Evolutionary conservation across 805 yeast genomes (phyloP).

Genomic region (Priceomyces castillae): DNA sequence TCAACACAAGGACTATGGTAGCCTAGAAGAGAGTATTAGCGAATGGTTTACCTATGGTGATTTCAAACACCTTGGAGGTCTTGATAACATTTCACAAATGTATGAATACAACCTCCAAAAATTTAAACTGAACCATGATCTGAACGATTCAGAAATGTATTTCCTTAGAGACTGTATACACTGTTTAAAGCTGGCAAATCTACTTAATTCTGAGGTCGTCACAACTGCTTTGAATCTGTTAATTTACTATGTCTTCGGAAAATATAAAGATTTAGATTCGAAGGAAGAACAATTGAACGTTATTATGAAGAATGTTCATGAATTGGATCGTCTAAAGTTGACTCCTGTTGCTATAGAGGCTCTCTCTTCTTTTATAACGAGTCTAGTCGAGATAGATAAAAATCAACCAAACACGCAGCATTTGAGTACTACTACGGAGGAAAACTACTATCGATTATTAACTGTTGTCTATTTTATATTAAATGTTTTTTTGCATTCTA

Average conservation of each 20-base stretch:
- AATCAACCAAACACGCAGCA: background rate
- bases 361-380: constrained; percentile 5
- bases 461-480: constrained; percentile 37
- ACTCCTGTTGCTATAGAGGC: constrained; percentile 7
- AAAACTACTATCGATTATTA: constrained; percentile 26
- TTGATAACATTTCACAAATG: background rate
- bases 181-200: background rate
- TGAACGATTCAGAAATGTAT: background rate
- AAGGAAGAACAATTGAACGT: constrained; percentile 15
- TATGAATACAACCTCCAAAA: background rate
- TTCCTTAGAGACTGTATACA: background rate
- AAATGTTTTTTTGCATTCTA: constrained; percentile 18
- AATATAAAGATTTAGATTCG: constrained; percentile 13
- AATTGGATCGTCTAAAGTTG: constrained; percentile 1
- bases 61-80: constrained; percentile 19
- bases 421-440: constrained; percentile 3
- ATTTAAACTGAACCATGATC: no score
- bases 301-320: constrained; percentile 11
- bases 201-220: background rate
- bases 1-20: constrained; percentile 25
- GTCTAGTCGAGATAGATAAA: background rate
- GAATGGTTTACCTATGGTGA: constrained; percentile 41
- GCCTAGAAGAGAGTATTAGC: constrained; percentile 27
- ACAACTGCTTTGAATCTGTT: constrained; percentile 11
- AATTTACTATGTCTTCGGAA: constrained; percentile 27